Evolutionary conservation across 495 filamentous ascomycete genomes (phyloP), one percentile per base, ranked within the genome.

Genomic region (Annulohypoxylon moriforme): DNA sequence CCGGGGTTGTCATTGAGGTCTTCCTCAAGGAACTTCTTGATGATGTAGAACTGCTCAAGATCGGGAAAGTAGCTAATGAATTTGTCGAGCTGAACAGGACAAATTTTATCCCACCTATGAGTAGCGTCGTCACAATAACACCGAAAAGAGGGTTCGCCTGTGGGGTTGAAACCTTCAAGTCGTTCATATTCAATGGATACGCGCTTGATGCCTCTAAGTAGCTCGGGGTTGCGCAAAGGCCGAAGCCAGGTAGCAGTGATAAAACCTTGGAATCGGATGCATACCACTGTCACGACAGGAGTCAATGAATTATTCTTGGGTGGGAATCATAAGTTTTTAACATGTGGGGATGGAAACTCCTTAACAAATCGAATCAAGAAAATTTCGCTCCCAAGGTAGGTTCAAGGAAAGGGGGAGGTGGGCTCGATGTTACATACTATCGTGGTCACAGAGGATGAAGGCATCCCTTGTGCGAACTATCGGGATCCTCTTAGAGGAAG

Each of bases 21-120:
- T 14, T 60, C 13, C 22, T 9, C 2, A 29, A 16, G 40, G 16
- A 74, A 7, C 47, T 65, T 52, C 2, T 68, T 20, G 10, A 78
- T 47, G 58, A 79, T 46, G 46, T 72, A 79, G 25, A 80, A 60
- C 11, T 38, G 34, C 42, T 76, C 59, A 0, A 79, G 44, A 29
- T 71, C 40, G 0, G 60, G 55, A 20, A 80, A 78, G 49, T 38
- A 67, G 4, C 47, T 24, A 0, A 80, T 2, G 6, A 79, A 74
- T 0, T 67, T 58, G 4, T 18, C 36, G 1, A 78, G 1, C 20
- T 59, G 16, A 14, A 63, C 22, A 0, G 75, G 61, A 22, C 76
- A 77, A 11, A 71, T n/a, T 6, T 29, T 29, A n/a, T n/a, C n/a
- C n/a, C n/a, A n/a, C n/a, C n/a, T n/a, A n/a, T n/a, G n/a, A n/a